Evolutionary conservation across 306 rosid genomes (phyloP).

Genomic region (Datisca glomerata): DNA sequence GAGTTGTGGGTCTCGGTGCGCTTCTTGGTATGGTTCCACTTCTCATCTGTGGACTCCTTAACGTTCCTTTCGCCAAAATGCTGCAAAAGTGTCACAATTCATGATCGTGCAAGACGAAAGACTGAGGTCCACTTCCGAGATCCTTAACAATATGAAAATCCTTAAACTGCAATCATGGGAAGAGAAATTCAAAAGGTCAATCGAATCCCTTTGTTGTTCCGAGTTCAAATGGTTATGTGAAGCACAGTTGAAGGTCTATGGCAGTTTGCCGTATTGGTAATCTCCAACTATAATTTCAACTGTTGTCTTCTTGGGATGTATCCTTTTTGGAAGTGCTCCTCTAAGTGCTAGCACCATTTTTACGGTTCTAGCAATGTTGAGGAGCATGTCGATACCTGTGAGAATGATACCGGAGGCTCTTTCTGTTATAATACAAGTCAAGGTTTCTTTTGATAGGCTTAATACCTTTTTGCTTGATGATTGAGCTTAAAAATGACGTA

Average conservation of each 20-base stretch:
- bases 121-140: constrained; percentile 67
- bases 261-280: constrained; percentile 47
- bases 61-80: constrained; percentile 46
- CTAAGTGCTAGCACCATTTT: constrained; percentile 68
- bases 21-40: constrained; percentile 52
- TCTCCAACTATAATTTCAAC: constrained; percentile 58
- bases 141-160: constrained; percentile 66
- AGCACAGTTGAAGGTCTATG: constrained; percentile 27
- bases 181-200: constrained; percentile 35
- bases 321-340: constrained; percentile 38
- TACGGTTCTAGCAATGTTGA: constrained; percentile 51
- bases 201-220: constrained; percentile 27
- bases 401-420: constrained; percentile 68
- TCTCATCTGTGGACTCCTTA: constrained; percentile 38
- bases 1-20: constrained; percentile 56
- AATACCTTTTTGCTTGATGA: constrained; percentile 49
- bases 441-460: constrained; percentile 61
- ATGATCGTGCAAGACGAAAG: constrained; percentile 69
- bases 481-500: constrained; percentile 26
- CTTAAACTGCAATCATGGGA: constrained; percentile 82
- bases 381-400: constrained; percentile 59
- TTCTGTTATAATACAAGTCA: constrained; percentile 54
- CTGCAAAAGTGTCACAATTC: constrained; percentile 46
- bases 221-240: constrained; percentile 54
- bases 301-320: constrained; percentile 43